phyloP scores from a whole-genome alignment of 2,329 filamentous ascomycete species.

The Clonostachys solani region DNA sequence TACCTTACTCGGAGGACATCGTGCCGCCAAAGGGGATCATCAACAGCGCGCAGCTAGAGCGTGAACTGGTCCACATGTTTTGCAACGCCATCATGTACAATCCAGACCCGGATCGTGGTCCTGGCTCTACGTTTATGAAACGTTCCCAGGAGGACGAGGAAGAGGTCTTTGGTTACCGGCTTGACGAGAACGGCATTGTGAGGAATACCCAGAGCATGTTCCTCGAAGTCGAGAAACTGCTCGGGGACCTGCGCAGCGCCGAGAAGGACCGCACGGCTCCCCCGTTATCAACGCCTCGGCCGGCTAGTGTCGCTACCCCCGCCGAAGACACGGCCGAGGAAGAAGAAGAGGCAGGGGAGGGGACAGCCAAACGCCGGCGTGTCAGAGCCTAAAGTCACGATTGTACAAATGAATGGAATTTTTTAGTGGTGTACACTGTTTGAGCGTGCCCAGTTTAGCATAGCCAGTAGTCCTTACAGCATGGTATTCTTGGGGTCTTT shows the following conservation, averaged over 20 bases:
- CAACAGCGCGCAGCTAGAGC: conserved; percentile 88
- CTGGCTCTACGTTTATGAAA: conserved; percentile 57
- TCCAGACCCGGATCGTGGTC: conserved; percentile 69
- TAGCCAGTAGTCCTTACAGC: too few species aligned
- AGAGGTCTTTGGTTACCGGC: conserved; percentile 54
- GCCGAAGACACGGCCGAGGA: conserved; percentile 44
- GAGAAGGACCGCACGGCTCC: conserved; percentile 49
- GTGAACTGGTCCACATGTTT: conserved; percentile 94
- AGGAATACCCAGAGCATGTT: conserved; percentile 89
- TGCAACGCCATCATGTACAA: conserved; percentile 99
- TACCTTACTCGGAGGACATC: conserved; percentile 71
- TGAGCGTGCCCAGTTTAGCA: too few species aligned
- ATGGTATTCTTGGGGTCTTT: too few species aligned
- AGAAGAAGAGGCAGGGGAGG: conserved; percentile 43
- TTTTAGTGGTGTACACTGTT: too few species aligned
- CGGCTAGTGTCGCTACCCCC: conserved; percentile 29
- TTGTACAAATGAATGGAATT: too few species aligned
- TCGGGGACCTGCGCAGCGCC: conserved; percentile 71
- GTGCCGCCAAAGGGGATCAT: conserved; percentile 86
- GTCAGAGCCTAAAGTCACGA: too few species aligned
- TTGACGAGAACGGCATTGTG: conserved; percentile 82
- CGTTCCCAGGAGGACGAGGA: conserved; percentile 36
- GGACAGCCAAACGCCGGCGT: background rate
- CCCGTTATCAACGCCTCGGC: conserved; percentile 21
- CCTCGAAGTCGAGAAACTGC: conserved; percentile 74